These are phyloP conservation scores for Arthrobotrys pseudoclavata DNA, from an alignment of 2,329 filamentous ascomycete genomes.

Conservation along the genomic window DNA sequence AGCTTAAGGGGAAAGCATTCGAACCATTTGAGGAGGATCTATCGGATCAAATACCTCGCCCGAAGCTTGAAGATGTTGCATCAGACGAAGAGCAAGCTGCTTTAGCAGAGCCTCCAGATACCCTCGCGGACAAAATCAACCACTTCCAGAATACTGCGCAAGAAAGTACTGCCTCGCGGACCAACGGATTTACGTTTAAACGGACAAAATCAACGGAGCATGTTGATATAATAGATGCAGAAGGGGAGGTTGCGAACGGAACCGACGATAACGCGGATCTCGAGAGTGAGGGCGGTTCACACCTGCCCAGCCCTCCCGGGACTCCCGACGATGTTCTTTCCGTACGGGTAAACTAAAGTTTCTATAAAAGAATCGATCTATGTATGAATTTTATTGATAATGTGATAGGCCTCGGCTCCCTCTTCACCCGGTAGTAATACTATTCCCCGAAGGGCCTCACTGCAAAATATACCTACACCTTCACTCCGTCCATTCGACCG, in stretches of 20 bases:
- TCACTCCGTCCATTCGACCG: conserved; percentile 94
- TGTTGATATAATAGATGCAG: conserved; percentile 37
- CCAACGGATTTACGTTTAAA: conserved; percentile 57
- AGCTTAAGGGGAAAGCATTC: conserved; percentile 57
- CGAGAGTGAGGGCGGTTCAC: conserved; percentile 48
- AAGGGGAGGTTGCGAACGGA: conserved; percentile 29
- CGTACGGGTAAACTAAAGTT: conserved; percentile 73
- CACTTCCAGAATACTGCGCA: conserved; percentile 29
- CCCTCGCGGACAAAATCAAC: conserved; percentile 38
- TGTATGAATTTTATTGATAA: conserved; percentile 63
- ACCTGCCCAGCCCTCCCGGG: conserved; percentile 61
- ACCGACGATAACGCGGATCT: conserved; percentile 59
- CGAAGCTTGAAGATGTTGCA: conserved; percentile 14
- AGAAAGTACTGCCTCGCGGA: conserved; percentile 17
- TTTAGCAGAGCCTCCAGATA: conserved; percentile 47
- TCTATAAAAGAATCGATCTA: conserved; percentile 27
- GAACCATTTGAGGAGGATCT: conserved; percentile 55
- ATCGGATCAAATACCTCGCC: conserved; percentile 28
- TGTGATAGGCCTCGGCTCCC: conserved; percentile 72
- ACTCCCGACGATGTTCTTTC: conserved; percentile 83
- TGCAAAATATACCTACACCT: conserved; percentile 75
- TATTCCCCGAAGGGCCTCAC: conserved; percentile 73
- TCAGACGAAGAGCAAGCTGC: conserved; percentile 18
- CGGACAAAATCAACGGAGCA: conserved; percentile 52
- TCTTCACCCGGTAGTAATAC: conserved; percentile 81